Percentiles rank a stretch among this genome's conserved stretches.
These are phyloP conservation scores for Xerocomellus chrysenteron DNA, from an alignment of 768 basidiomycete genomes.

Conservation along the genomic window DNA sequence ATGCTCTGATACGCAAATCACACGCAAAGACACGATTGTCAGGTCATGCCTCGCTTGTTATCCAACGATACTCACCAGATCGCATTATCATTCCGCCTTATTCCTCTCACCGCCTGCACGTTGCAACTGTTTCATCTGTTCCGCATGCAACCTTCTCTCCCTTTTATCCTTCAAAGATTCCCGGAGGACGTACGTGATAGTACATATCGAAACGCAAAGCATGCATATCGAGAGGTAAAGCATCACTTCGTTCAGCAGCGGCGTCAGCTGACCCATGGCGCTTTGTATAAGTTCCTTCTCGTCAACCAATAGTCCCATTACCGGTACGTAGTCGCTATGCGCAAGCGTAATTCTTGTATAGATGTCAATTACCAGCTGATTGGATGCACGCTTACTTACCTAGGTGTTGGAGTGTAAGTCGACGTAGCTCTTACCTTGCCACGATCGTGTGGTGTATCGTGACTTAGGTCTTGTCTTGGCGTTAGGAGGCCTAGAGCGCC, in stretches of 20 bases:
- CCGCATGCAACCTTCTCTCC: constrained; percentile 16
- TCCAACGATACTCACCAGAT: not conserved
- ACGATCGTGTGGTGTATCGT: not conserved
- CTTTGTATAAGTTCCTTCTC: constrained; percentile 14
- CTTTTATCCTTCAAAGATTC: constrained; percentile 19
- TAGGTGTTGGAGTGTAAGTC: not conserved
- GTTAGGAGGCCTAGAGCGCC: not conserved
- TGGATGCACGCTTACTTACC: not conserved
- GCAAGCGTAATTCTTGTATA: not conserved
- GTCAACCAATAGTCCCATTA: constrained; percentile 22
- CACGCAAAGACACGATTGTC: not conserved
- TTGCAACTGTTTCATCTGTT: constrained; percentile 13
- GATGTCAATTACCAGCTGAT: not conserved
- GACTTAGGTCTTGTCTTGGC: too few species aligned
- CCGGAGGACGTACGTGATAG: constrained; percentile 17
- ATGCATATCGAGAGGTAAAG: constrained; percentile 14
- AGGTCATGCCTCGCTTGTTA: not conserved
- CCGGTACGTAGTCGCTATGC: not conserved
- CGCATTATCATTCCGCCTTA: not conserved
- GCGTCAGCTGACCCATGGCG: constrained; percentile 10
- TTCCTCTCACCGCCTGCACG: not conserved
- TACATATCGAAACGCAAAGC: constrained; percentile 16
- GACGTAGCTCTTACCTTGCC: not conserved
- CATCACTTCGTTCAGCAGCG: constrained; percentile 8
- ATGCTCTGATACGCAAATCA: not conserved